Evolutionary conservation across 306 rosid species (phyloP).

Genomic region (Pterocarpus macrocarpus): DNA sequence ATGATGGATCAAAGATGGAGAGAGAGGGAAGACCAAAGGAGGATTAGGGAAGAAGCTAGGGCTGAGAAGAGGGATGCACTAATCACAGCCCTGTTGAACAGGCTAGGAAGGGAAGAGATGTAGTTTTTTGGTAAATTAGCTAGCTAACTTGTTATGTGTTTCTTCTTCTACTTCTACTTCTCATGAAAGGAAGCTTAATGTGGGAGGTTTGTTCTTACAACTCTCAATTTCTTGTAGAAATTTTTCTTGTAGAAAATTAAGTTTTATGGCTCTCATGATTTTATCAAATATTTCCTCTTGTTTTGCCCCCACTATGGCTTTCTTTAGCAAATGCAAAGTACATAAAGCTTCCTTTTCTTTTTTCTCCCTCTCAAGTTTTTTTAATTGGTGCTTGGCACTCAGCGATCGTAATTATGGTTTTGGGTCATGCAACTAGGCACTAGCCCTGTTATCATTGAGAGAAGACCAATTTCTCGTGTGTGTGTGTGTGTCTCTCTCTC

Average conservation of each 20-base stretch:
- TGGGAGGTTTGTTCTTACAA: slow-evolving; percentile 42
- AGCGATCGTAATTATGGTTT: slow-evolving; percentile 21
- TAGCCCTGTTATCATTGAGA: slow-evolving; percentile 48
- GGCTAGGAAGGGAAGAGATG: slow-evolving; percentile 61
- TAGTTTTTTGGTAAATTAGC: slow-evolving; percentile 29
- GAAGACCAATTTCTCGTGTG: slow-evolving; percentile 39
- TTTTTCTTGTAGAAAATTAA: no score
- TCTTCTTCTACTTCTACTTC: neutral
- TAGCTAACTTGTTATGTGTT: neutral
- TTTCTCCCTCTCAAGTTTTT: neutral
- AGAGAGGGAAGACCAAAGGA: slow-evolving; percentile 87
- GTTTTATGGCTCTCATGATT: neutral
- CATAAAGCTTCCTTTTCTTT: neutral
- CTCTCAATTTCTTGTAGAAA: slow-evolving; percentile 4
- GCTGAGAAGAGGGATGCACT: slow-evolving; percentile 90
- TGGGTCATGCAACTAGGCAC: slow-evolving; percentile 43
- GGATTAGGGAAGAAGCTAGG: slow-evolving; percentile 90
- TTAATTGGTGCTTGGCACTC: neutral
- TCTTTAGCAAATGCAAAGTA: neutral
- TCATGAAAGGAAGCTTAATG: slow-evolving; percentile 20
- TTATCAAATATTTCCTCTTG: neutral
- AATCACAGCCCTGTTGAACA: slow-evolving; percentile 70
- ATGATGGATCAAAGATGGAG: slow-evolving; percentile 89
- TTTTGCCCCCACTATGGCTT: neutral
- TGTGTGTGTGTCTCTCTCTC: neutral